Conservation (phyloP, 257 asterid genomes). For the Plantago elongata region DNA sequence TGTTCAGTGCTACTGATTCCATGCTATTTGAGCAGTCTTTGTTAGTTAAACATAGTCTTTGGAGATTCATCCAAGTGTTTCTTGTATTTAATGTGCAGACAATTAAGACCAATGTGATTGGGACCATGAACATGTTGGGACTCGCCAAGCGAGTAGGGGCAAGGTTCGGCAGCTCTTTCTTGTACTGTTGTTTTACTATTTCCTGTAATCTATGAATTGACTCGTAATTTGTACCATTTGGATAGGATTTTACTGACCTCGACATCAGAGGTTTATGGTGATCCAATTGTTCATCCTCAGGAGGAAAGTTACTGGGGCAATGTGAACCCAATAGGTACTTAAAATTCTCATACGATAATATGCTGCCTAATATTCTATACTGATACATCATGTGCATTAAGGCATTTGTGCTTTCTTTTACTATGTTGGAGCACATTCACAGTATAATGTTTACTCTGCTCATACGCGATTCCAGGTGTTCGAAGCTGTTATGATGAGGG, state of each 20-base stretch:
- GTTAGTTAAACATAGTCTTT: not conserved
- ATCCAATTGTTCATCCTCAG: slow-evolving; percentile 95
- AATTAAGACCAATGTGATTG: slow-evolving; percentile 89
- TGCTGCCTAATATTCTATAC: no score
- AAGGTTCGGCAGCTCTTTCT: slow-evolving; percentile 39
- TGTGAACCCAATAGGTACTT: slow-evolving; percentile 88
- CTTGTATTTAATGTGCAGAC: slow-evolving; percentile 46
- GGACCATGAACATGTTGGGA: slow-evolving; percentile 95
- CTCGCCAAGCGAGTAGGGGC: slow-evolving; percentile 98
- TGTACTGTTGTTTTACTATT: not conserved
- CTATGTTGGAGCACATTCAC: not conserved
- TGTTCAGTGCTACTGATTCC: no score
- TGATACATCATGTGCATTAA: not conserved
- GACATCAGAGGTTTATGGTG: slow-evolving; percentile 95
- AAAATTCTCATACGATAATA: not conserved
- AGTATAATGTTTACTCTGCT: not conserved
- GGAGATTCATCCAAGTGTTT: not conserved
- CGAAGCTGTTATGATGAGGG: slow-evolving; percentile 96
- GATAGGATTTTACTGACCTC: slow-evolving; percentile 85
- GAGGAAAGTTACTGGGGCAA: slow-evolving; percentile 92
- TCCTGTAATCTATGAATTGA: slow-evolving; percentile 11
- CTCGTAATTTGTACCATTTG: slow-evolving; percentile 1
- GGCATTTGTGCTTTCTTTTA: no score
- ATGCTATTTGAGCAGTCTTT: no score
- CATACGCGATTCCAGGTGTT: slow-evolving; percentile 48